Conservation (phyloP, 2,329 filamentous ascomycete species). For the Aspergillus sclerotialis region DNA sequence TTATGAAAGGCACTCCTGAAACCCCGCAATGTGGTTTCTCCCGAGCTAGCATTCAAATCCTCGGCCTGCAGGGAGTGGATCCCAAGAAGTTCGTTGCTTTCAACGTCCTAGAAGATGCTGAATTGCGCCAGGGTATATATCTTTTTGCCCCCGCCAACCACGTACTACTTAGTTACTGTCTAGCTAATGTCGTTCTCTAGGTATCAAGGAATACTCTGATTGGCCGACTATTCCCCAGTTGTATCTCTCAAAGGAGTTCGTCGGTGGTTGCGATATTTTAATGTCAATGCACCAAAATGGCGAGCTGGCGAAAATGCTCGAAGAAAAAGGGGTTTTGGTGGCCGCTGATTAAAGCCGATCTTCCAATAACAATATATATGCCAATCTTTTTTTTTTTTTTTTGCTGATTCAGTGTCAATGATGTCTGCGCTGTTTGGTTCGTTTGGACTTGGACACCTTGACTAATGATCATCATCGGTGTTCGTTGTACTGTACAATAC, state of each 20-base stretch:
- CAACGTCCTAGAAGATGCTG: constrained; percentile 89
- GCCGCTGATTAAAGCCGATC: constrained; percentile 43
- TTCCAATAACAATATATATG: too few relatives aligned
- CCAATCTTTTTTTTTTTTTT: constrained; percentile 7
- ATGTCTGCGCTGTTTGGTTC: constrained; percentile 5
- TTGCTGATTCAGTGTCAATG: constrained; percentile 10
- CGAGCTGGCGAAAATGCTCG: constrained; percentile 81
- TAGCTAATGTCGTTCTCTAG: constrained; percentile 48
- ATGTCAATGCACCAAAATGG: constrained; percentile 97
- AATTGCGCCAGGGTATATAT: constrained; percentile 66
- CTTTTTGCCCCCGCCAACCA: too few relatives aligned
- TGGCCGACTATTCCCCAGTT: constrained; percentile 98
- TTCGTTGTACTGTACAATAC: too few relatives aligned
- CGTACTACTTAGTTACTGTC: background rate
- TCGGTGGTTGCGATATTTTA: constrained; percentile 95
- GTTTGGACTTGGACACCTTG: too few relatives aligned
- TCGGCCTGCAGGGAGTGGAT: constrained; percentile 90
- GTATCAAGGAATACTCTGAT: constrained; percentile 98
- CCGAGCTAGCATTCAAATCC: constrained; percentile 85
- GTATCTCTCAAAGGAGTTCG: constrained; percentile 90
- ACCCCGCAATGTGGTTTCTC: constrained; percentile 96
- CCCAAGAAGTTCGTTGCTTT: constrained; percentile 96
- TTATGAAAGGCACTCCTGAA: constrained; percentile 99
- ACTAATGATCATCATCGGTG: too few relatives aligned
- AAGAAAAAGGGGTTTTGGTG: constrained; percentile 83